Evolutionary conservation across 257 asterid genomes (phyloP).

Genomic region (Eucommia ulmoides): DNA sequence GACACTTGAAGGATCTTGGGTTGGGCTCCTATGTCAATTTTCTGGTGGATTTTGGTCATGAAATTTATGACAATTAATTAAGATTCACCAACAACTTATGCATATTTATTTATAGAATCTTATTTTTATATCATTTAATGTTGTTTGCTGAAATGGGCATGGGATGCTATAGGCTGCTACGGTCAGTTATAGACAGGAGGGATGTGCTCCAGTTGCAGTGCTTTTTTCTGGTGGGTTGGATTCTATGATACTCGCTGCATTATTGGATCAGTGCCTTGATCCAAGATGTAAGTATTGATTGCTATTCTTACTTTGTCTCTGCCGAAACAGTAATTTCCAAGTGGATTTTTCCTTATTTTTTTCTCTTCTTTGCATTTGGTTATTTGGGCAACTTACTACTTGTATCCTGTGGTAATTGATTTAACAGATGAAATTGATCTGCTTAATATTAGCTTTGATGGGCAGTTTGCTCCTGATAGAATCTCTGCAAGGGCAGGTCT

Average conservation of each 20-base stretch:
- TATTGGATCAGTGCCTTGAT: conserved; percentile 72
- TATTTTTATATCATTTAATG: too few relatives aligned
- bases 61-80: too few relatives aligned
- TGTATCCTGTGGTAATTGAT: conserved; percentile 15
- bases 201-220: conserved; percentile 70
- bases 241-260: conserved; percentile 90
- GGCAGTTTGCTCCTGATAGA: conserved; percentile 87
- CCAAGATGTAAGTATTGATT: conserved; percentile 55
- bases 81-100: too few relatives aligned
- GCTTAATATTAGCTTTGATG: conserved; percentile 94
- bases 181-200: conserved; percentile 19
- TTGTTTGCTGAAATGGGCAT: neutral
- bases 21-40: too few relatives aligned
- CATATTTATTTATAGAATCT: too few relatives aligned
- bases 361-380: too few relatives aligned
- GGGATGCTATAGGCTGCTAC: conserved; percentile 25
- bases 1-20: too few relatives aligned
- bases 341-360: too few relatives aligned
- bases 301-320: conserved; percentile 1
- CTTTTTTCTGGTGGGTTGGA: conserved; percentile 96
- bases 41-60: too few relatives aligned
- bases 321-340: too few relatives aligned
- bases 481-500: conserved; percentile 77
- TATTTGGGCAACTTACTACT: too few relatives aligned
- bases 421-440: conserved; percentile 76